Percentiles rank a stretch among this genome's conserved stretches.
Conservation (phyloP, 768 basidiomycete genomes). For the Rhizopogon sp. region DNA sequence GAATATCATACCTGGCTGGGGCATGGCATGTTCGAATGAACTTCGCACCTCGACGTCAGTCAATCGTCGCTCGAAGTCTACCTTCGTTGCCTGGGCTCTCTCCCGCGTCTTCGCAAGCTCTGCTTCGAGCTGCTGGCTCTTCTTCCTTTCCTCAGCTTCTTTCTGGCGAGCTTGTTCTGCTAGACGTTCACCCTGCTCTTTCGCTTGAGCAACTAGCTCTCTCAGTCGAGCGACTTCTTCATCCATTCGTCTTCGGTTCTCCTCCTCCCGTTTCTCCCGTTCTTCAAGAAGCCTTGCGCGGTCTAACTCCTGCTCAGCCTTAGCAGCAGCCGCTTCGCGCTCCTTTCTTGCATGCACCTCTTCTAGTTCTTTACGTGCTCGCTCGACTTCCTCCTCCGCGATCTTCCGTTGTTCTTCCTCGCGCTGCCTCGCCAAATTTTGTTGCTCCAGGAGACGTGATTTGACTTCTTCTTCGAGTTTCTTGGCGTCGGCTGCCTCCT, state of each 20-base stretch:
- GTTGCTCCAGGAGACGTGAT: conserved; percentile 22
- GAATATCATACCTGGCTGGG: conserved; percentile 22
- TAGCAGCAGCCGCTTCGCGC: conserved; percentile 18
- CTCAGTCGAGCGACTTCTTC: conserved; percentile 21
- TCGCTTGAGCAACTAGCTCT: conserved; percentile 21
- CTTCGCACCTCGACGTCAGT: conserved; percentile 12
- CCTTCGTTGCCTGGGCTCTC: conserved; percentile 19
- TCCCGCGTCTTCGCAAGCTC: conserved; percentile 24
- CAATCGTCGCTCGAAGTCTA: conserved; percentile 18
- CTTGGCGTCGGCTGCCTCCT: conserved; percentile 15
- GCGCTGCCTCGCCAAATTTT: conserved; percentile 15
- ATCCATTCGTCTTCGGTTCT: conserved; percentile 23
- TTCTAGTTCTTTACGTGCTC: conserved; percentile 19
- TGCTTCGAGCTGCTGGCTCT: conserved; percentile 22
- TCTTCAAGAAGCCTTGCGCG: conserved; percentile 18
- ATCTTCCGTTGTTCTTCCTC: conserved; percentile 20
- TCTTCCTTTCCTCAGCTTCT: conserved; percentile 22
- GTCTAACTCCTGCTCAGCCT: conserved; percentile 24
- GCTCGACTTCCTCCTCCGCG: conserved; percentile 23
- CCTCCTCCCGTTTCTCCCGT: conserved; percentile 27
- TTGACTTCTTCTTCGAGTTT: conserved; percentile 14
- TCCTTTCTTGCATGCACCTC: conserved; percentile 17
- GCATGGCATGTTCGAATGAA: background rate
- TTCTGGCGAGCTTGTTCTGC: conserved; percentile 24
- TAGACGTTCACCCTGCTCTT: conserved; percentile 20